phyloP scores from a whole-genome alignment of 2,329 filamentous ascomycete species.

The Trichophyton verrucosum region DNA sequence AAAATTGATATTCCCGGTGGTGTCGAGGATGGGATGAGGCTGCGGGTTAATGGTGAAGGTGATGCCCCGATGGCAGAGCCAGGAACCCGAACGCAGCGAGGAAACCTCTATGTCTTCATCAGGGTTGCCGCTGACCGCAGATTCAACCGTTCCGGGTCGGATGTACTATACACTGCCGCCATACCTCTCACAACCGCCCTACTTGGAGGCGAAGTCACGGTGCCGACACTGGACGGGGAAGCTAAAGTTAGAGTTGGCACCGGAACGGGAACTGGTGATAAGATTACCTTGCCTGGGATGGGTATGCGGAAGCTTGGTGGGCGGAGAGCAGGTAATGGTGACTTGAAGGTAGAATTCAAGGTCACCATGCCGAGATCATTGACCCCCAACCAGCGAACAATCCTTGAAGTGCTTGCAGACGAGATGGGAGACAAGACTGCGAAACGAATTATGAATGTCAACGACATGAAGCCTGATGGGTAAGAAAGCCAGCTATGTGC shows the following conservation, averaged over 20 bases:
- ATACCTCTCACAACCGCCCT: slow-evolving; percentile 88
- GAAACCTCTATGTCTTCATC: slow-evolving; percentile 86
- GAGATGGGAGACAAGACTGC: slow-evolving; percentile 90
- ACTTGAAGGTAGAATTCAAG: slow-evolving; percentile 87
- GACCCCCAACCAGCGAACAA: slow-evolving; percentile 77
- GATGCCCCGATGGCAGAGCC: slow-evolving; percentile 62
- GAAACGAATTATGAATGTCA: slow-evolving; percentile 80
- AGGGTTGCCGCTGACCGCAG: slow-evolving; percentile 79
- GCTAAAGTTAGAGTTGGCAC: slow-evolving; percentile 85
- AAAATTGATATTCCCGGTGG: slow-evolving; percentile 86
- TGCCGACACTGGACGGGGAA: slow-evolving; percentile 82
- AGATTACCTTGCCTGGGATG: slow-evolving; percentile 76
- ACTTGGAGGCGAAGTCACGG: slow-evolving; percentile 74
- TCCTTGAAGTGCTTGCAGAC: slow-evolving; percentile 90
- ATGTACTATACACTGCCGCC: slow-evolving; percentile 83
- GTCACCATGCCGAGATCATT: slow-evolving; percentile 93
- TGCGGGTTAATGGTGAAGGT: slow-evolving; percentile 74
- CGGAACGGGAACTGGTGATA: slow-evolving; percentile 85
- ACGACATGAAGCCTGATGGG: slow-evolving; percentile 41
- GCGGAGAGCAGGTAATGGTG: slow-evolving; percentile 51
- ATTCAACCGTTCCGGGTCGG: slow-evolving; percentile 75
- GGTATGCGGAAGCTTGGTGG: slow-evolving; percentile 79
- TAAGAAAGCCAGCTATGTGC: background rate
- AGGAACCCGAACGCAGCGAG: slow-evolving; percentile 54
- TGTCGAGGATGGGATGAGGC: slow-evolving; percentile 90